Base-by-base conservation (phyloP, 208 protist species). In the Wallacemonas collosoma region DNA sequence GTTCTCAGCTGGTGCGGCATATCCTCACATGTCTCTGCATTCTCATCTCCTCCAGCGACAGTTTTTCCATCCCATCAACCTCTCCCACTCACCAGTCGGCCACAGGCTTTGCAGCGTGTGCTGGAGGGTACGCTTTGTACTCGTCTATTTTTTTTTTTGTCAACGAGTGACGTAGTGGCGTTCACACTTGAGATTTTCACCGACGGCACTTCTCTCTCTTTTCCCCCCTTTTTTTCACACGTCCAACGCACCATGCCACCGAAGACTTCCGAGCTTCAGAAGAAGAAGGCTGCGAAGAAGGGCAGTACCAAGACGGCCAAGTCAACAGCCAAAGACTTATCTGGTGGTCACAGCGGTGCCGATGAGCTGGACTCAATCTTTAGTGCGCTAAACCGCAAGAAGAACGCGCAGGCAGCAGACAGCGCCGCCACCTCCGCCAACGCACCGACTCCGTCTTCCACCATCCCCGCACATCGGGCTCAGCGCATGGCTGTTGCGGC, bases 201-300 rank as follows among this genome's bases (percentile, higher is more conserved):
- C 26, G 26, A 51, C 47, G 11, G 7, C 14, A 51, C 51, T 35
- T 5, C 26, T 56, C 14, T 56, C 7, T 5, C 2, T n/a, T 12
- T 56, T 56, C 0, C n/a, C n/a, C 51, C 61, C 53, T 67, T 51
- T 67, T 67, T 12, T 54, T 67, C 44, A 43, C 41, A 26, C 15
- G 9, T 36, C 54, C 15, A 58, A 58, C 47, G 47, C 47, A 12
- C 45, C 6, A 50, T 50, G 45, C 45, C 45, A 6, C 39, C 35
- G 15, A 62, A 8, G 8, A 6, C 55, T 14, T 4, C 26, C 35
- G n/a, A 56, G 62, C 50, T n/a, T 36, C 65, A 57, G 62, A 79
- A 73, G 48, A 68, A 68, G 48, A 73, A 66, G 26, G 57, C 26
- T 26, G 26, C 67, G 17, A 79, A 79, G 68, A 74, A 74, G 62